Base-by-base conservation (phyloP, 2,329 filamentous ascomycete species). In the Fusarium sp. region DNA sequence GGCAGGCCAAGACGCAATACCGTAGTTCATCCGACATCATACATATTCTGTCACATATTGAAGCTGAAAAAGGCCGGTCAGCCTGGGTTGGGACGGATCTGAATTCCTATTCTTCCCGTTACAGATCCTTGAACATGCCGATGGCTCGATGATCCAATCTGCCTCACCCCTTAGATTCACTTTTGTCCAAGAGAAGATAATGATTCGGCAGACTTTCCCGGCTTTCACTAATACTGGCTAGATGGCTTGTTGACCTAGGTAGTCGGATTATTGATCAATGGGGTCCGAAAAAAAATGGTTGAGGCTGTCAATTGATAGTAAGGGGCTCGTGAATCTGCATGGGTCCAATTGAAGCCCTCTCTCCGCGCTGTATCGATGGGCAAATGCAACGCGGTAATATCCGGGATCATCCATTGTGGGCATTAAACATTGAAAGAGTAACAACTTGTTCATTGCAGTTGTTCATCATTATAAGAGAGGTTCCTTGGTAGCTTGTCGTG, bases 71-170 rank as follows among this genome's bases (percentile, higher is more conserved):
- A 31, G 3, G 33, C 33, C 15, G 33, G 33, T n/a, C 15, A n/a
- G 9, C 15, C 15, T 3, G 9, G 10, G 15, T n/a, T 35, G 33
- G 15, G 8, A n/a, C 33, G 33, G 33, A n/a, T 20, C n/a, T 11
- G 13, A 4, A 3, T 20, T 37, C 58, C 58, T 62, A 15, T 23
- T 41, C 29, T 20, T 45, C 9, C 58, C 58, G 41, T 5, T 5
- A 0, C 4, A 35, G 13, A 4, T 18, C 11, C 4, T 14, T 3
- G 17, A 15, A 8, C 14, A 0, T 17, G 9, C 35, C 3, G 9
- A 7, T 29, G 4, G n/a, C n/a, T n/a, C 11, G 3, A 3, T 23
- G 11, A 18, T 17, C 27, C 9, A 15, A 18, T 5, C 21, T 11
- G 15, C 4, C 2, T 15, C 5, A 17, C 39, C 15, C 9, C 42